Percentiles rank a stretch among this genome's conserved stretches.
These are phyloP conservation scores for Chaetomium globosum DNA, from an alignment of 2,329 filamentous ascomycete genomes.

Conservation along the genomic window DNA sequence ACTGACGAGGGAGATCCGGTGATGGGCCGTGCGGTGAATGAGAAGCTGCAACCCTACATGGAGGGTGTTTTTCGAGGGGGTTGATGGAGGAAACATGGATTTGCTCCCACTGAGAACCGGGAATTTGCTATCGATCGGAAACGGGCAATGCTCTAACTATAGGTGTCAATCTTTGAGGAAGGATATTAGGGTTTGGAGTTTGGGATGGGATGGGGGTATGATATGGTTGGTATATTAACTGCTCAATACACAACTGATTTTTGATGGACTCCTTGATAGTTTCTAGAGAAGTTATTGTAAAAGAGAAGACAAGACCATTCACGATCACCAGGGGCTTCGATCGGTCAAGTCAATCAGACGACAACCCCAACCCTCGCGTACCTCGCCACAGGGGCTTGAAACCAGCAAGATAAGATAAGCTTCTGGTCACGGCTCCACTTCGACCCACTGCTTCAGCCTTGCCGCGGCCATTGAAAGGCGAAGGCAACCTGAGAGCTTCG, in stretches of 20 bases:
- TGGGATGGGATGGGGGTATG: neutral
- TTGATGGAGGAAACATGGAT: neutral
- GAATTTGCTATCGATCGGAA: no score
- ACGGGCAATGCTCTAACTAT: neutral
- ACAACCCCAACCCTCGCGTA: conserved; percentile 15
- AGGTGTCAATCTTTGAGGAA: neutral
- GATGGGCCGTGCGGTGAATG: conserved; percentile 64
- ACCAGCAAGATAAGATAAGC: conserved; percentile 1
- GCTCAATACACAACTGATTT: neutral
- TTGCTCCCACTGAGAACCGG: neutral
- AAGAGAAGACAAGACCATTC: neutral
- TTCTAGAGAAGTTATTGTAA: no score
- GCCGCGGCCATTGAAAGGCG: conserved; percentile 18
- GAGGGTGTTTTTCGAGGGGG: neutral
- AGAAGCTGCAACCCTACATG: conserved; percentile 53
- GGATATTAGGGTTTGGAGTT: neutral
- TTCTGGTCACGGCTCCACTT: neutral
- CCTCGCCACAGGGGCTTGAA: no score
- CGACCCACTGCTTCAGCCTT: conserved; percentile 25
- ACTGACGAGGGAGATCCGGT: conserved; percentile 64
- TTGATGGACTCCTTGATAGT: neutral
- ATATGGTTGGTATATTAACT: neutral
- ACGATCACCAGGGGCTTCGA: no score
- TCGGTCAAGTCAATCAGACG: neutral
- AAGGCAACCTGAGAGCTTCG: conserved; percentile 9